phyloP scores from a whole-genome alignment of 140 eudicot species.

The Ambrosia hybrid region DNA sequence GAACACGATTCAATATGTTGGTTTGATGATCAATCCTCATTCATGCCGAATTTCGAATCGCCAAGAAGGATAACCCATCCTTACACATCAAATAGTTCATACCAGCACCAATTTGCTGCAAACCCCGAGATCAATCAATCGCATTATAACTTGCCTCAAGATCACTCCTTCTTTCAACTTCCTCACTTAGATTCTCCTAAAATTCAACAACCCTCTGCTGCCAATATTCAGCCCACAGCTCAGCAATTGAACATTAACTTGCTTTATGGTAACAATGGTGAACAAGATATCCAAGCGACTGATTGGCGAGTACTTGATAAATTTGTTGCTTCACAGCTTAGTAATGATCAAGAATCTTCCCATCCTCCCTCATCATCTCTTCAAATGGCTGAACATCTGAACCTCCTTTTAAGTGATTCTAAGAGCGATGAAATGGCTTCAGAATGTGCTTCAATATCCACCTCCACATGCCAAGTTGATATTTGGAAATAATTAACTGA shows the following conservation, averaged over 20 bases:
- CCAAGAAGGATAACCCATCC: constrained; percentile 50
- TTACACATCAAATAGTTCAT: constrained; percentile 42
- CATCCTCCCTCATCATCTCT: constrained; percentile 39
- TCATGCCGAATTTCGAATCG: constrained; percentile 72
- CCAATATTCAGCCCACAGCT: constrained; percentile 30
- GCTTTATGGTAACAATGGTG: constrained; percentile 38
- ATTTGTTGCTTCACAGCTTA: constrained; percentile 87
- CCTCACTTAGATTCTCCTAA: constrained; percentile 72
- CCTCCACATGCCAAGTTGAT: constrained; percentile 63
- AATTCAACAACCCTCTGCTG: constrained; percentile 37
- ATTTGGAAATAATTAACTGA: constrained; percentile 50
- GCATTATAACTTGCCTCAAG: constrained; percentile 53
- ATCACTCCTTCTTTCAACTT: constrained; percentile 56
- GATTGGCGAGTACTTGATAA: constrained; percentile 96
- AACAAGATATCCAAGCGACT: constrained; percentile 64
- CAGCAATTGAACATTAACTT: constrained; percentile 40
- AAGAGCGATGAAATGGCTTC: constrained; percentile 55
- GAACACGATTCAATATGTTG: constrained; percentile 68
- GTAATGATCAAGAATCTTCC: constrained; percentile 49
- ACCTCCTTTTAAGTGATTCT: constrained; percentile 42
- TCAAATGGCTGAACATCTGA: constrained; percentile 56
- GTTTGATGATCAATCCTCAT: constrained; percentile 82
- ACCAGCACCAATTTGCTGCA: constrained; percentile 38
- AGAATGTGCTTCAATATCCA: constrained; percentile 57
- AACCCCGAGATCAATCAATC: constrained; percentile 57